phyloP scores from a whole-genome alignment of 1,139 yeast species.

The Ashbya aceris region DNA sequence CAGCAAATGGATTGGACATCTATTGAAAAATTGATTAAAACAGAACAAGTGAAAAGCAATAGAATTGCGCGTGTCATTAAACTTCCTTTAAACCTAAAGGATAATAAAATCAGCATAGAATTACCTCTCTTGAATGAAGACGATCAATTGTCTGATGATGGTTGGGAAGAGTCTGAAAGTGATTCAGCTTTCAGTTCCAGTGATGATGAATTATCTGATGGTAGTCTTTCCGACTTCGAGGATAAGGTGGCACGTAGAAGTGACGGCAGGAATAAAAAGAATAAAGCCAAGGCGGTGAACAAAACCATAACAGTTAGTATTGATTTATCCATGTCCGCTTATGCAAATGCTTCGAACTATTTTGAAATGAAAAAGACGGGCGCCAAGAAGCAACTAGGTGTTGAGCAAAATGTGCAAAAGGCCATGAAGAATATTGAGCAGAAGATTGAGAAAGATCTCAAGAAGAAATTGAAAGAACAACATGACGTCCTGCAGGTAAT shows the following conservation, averaged over 20 bases:
- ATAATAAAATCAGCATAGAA: constrained; percentile 55
- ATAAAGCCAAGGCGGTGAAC: constrained; percentile 19
- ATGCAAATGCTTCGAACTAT: constrained; percentile 83
- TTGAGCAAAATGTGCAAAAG: constrained; percentile 64
- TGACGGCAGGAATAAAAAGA: constrained; percentile 13
- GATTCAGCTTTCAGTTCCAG: constrained; percentile 27
- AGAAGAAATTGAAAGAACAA: constrained; percentile 55
- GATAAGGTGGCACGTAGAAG: constrained; percentile 10
- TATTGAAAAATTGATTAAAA: constrained; percentile 63
- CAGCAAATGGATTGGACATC: constrained; percentile 95
- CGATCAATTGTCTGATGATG: constrained; percentile 26
- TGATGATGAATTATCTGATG: constrained; percentile 8
- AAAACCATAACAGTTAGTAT: constrained; percentile 47
- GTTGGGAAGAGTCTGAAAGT: constrained; percentile 24
- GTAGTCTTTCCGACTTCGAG: constrained; percentile 11
- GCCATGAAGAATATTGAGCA: constrained; percentile 82
- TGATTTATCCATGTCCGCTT: constrained; percentile 65
- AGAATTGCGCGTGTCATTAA: constrained; percentile 52
- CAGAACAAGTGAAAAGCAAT: constrained; percentile 63
- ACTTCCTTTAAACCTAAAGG: constrained; percentile 61
- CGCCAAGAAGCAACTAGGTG: constrained; percentile 68
- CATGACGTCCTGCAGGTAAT: constrained; percentile 54
- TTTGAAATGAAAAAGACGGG: constrained; percentile 75
- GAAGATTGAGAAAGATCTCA: constrained; percentile 65
- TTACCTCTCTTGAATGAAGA: constrained; percentile 41